Evolutionary conservation across 2,329 filamentous ascomycete genomes (phyloP), one percentile per base, ranked within the genome.

Genomic region (Triangularia setosa): DNA sequence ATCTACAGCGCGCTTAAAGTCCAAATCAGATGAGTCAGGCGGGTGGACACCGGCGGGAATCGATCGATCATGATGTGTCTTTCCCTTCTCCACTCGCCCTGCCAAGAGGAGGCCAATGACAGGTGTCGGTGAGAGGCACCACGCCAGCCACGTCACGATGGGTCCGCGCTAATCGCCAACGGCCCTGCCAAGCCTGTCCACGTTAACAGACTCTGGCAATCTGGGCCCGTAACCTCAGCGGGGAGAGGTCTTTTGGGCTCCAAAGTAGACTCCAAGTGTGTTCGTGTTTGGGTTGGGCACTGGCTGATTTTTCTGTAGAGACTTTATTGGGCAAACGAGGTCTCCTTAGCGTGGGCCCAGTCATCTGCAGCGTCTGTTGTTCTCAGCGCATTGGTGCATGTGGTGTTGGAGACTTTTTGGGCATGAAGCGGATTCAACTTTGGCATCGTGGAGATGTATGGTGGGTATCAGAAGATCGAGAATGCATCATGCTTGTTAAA

Each of bases 171-270:
- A 48, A 48, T 48, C 40, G 18, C 40, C 40, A 23, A 48, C 18
- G 7, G 40, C 40, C 40, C 40, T 48, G 40, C 40, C 40, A 48
- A 48, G 40, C 2, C 40, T 2, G 40, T 48, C 40, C 40, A 48
- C 40, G 40, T 48, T 48, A 7, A 21, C 40, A 48, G 40, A 21
- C 8, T 48, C 9, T 48, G 40, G n/a, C 18, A 48, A n/a, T 48
- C n/a, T 48, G 40, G 40, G 40, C 40, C n/a, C n/a, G 40, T 48
- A 21, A 48, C 21, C 40, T 8, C n/a, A 48, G 18, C 40, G 40
- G 40, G 40, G 40, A 48, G 21, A 40, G 18, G n/a, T 23, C 40
- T 40, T 60, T 68, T 53, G 55, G 64, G 64, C 64, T 63, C 66
- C 66, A 64, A 67, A 60, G 40, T 57, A 57, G 16, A 63, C 12